phyloP scores from a whole-genome alignment of 1,284 basidiomycete species.

The Cutaneotrichosporon cavernicola region DNA sequence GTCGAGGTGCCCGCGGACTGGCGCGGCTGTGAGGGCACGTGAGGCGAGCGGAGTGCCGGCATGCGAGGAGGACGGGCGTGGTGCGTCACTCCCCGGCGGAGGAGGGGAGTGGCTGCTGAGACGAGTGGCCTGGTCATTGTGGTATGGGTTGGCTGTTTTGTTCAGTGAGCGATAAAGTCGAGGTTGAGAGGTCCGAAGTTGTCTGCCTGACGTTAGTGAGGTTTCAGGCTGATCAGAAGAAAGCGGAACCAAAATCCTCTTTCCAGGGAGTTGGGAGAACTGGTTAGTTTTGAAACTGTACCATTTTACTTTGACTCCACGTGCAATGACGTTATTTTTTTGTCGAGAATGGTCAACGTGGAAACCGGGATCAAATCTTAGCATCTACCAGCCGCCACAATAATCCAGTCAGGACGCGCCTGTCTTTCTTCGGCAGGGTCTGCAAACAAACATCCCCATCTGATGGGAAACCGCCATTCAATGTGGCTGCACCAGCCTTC shows the following conservation, averaged over 20 bases:
- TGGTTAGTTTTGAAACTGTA: not conserved
- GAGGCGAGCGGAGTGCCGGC: conserved; percentile 38
- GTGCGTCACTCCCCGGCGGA: conserved; percentile 37
- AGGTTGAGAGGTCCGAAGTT: not conserved
- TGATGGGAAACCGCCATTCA: not conserved
- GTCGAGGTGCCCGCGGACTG: conserved; percentile 46
- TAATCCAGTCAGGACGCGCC: not conserved
- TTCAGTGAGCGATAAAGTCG: not conserved
- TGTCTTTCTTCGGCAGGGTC: not conserved
- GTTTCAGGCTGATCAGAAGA: not conserved
- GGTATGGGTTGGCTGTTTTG: not conserved
- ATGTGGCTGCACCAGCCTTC: not conserved
- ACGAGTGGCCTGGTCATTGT: conserved; percentile 6
- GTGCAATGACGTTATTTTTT: not conserved
- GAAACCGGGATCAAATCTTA: not conserved
- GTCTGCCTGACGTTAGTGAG: not conserved
- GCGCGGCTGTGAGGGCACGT: conserved; percentile 29
- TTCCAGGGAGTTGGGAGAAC: not conserved
- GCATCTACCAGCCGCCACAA: not conserved
- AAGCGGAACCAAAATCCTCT: not conserved
- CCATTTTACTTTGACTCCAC: not conserved
- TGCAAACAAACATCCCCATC: not conserved
- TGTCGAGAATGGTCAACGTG: not conserved
- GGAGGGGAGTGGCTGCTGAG: conserved; percentile 7
- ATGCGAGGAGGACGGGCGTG: conserved; percentile 45